A percentile compares a stretch with the other conserved stretches of the same genome.
These are phyloP conservation scores for Yarrowia osloensis DNA, from an alignment of 805 yeast genomes.

Conservation along the genomic window DNA sequence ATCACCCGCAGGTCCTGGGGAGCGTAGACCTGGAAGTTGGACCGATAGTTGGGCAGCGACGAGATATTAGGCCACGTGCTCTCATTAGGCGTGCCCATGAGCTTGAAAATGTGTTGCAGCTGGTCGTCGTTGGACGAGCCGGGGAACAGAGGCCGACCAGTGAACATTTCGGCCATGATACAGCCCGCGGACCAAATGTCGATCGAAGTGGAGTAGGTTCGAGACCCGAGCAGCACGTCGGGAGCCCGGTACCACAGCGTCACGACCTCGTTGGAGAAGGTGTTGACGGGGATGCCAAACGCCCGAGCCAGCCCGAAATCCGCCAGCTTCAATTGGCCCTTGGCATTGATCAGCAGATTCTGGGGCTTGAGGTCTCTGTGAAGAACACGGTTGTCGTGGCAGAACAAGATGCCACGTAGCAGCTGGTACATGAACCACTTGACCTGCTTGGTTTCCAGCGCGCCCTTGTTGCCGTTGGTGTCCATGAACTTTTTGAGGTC, in stretches of 20 bases:
- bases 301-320: slow-evolving; percentile 97
- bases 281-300: slow-evolving; percentile 94
- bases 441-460: slow-evolving; percentile 86
- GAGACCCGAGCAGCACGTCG: slow-evolving; percentile 89
- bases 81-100: slow-evolving; percentile 97
- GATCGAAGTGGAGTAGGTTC: slow-evolving; percentile 94
- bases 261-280: slow-evolving; percentile 97
- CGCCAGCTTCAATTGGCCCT: slow-evolving; percentile 87
- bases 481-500: slow-evolving; percentile 98
- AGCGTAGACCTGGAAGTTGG: slow-evolving; percentile 79
- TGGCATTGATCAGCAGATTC: slow-evolving; percentile 89
- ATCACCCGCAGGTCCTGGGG: slow-evolving; percentile 80
- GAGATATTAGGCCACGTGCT: slow-evolving; percentile 97
- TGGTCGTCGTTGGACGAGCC: slow-evolving; percentile 97
- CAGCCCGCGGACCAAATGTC: slow-evolving; percentile 99
- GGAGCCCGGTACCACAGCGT: slow-evolving; percentile 99
- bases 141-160: slow-evolving; percentile 96
- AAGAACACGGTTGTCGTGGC: slow-evolving; percentile 90
- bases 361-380: slow-evolving; percentile 98
- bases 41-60: slow-evolving; percentile 80
- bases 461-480: slow-evolving; percentile 84
- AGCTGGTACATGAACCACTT: slow-evolving; percentile 91
- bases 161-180: slow-evolving; percentile 96
- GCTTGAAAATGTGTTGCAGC: slow-evolving; percentile 82
- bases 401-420: slow-evolving; percentile 85